Evolutionary conservation across 1,284 basidiomycete species (phyloP).

Genomic region (Ceratobasidium sp.): DNA sequence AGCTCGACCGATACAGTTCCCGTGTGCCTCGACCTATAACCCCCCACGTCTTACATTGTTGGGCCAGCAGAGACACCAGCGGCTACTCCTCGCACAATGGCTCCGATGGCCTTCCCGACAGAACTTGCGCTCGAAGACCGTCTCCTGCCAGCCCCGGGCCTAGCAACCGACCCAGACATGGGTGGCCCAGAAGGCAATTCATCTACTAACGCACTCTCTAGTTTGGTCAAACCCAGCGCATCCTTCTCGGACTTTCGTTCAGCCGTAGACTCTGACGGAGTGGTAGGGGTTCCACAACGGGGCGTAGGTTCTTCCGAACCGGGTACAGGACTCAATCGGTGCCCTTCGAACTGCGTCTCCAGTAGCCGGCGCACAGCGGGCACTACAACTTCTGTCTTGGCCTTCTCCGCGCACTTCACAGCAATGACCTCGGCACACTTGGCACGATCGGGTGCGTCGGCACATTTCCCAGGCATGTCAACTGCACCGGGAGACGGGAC

Average conservation of each 20-base stretch:
- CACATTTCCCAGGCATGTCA: conserved; percentile 24
- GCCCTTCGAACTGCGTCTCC: conserved; percentile 36
- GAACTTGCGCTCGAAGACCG: conserved; percentile 30
- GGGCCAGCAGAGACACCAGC: conserved; percentile 26
- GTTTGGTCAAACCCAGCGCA: neutral
- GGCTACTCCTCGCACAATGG: conserved; percentile 34
- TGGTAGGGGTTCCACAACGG: conserved; percentile 31
- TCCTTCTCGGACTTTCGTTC: conserved; percentile 1
- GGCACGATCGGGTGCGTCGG: conserved; percentile 25
- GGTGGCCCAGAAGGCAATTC: conserved; percentile 22
- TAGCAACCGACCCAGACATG: conserved; percentile 9
- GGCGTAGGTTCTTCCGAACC: conserved; percentile 40
- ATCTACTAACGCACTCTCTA: conserved; percentile 24
- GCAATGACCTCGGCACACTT: conserved; percentile 42
- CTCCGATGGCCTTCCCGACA: conserved; percentile 29
- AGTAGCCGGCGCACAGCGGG: conserved; percentile 38
- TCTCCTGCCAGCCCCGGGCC: conserved; percentile 14
- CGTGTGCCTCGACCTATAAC: neutral
- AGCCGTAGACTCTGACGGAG: neutral
- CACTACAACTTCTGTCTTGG: conserved; percentile 34
- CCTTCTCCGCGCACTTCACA: conserved; percentile 37
- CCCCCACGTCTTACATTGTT: neutral
- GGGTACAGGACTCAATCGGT: conserved; percentile 41
- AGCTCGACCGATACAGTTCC: neutral
- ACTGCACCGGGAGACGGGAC: neutral